Evolutionary conservation across 148 eudicot genomes (phyloP), one percentile per base, ranked within the genome.

Genomic region (Cornus florida): DNA sequence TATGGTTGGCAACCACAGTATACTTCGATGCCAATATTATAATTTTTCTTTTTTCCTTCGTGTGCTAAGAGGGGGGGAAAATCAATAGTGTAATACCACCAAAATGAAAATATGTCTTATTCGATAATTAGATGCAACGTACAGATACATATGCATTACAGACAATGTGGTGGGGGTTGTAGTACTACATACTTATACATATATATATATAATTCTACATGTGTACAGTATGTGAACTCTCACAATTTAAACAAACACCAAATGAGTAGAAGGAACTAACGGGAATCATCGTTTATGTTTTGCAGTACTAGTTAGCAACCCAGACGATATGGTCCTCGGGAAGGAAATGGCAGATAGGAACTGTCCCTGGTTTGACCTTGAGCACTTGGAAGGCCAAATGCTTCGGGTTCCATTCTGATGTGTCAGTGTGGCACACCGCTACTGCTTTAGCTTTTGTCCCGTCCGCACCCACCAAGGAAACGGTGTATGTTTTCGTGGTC

Each of bases 361-460:
- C 80, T 13, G 67, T 81, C 33, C 84, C 88, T 0, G 87, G 86
- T 41, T 82, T 80, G 41, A 86, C 83, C 82, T 84, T 82, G 71
- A 88, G 86, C 68, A 80, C 74, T 72, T 77, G 81, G 69, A 88
- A 88, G 3, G 82, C 84, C 79, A 83, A 43, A 67, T 86, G 88
- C 67, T 74, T 77, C 7, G 86, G 87, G 80, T 86, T 84, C 91
- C 91, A 88, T 53, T 32, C 22, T 12, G 91, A 88, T 1, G 91
- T 88, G 64, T 86, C 88, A 0, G 77, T 81, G 46, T 88, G 88
- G 50, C 90, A 88, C 5, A 83, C 76, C 1, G 82, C 87, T 6
- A 74, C 78, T 35, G 78, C 88, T 22, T 78, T 78, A 7, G 78
- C 74, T 14, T 72, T 69, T 41, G 70, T 75, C 23, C 84, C 82